Base-by-base conservation (phyloP, 1,284 basidiomycete genomes). In the Pseudozyma tsukubaensis region DNA sequence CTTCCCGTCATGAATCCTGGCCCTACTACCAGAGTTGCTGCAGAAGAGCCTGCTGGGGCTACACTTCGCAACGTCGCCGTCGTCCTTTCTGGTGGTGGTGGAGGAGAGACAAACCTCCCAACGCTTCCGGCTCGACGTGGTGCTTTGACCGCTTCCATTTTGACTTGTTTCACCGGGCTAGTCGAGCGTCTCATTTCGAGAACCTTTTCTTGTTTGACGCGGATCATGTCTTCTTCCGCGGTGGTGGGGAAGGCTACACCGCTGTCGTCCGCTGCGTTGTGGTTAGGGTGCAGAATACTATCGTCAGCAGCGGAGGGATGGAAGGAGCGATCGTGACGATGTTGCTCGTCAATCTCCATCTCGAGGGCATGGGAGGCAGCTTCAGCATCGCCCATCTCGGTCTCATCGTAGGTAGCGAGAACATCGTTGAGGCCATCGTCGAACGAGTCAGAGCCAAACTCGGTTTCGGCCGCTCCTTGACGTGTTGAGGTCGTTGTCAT, bases 141-240 rank as follows among this genome's bases (percentile, higher is more conserved):
- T 19, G 18, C 44, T n/a, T 34, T 44, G 3, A 45, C 36, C 6
- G 55, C 61, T 42, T 64, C 64, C 45, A 39, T 48, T 47, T 67
- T 64, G 49, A 72, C 68, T 29, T 71, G 68, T 50, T 76, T 76
- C 57, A 72, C 58, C 24, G 68, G 68, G 39, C 72, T 75, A 13
- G 63, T 55, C 3, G 67, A 70, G 2, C 72, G 55, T n/a, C 72
- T 50, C 50, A 56, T 49, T 29, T 69, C 65, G n/a, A 50, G 5
- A 9, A 43, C 21, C 40, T 62, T 65, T 29, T 71, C 72, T 14
- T 56, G 59, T 40, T 70, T 74, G 32, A 63, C 35, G 14, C 12
- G 16, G 10, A 64, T 32, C 51, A 29, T 13, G 3, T 24, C 36
- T 8, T 24, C 29, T 34, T 12, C 24, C 16, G 32, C 48, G 18